Conservation (phyloP, 164 flowering plant species). For the Paratinospora sagittata region DNA sequence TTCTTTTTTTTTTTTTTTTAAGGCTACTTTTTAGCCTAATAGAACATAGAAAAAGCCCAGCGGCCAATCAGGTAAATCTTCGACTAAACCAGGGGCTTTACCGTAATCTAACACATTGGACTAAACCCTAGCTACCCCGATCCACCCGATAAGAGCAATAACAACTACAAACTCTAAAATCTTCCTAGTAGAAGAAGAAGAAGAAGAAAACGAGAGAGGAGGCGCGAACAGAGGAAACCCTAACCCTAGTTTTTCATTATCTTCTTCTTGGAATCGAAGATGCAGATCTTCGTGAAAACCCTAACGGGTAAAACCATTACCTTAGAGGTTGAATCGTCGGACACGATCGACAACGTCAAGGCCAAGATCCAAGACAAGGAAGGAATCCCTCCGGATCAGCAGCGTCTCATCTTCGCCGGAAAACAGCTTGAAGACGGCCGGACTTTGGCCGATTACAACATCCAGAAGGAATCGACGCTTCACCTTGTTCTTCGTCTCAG, state of each 20-base stretch:
- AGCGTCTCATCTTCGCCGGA: constrained; percentile 59
- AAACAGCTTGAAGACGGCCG: constrained; percentile 61
- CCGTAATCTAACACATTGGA: background rate
- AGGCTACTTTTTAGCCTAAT: too few relatives aligned
- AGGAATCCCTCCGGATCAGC: constrained; percentile 61
- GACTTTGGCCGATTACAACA: constrained; percentile 59
- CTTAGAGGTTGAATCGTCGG: constrained; percentile 37
- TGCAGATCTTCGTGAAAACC: constrained; percentile 42
- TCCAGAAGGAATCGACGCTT: constrained; percentile 48
- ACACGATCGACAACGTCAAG: constrained; percentile 65
- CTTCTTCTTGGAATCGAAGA: constrained; percentile 7
- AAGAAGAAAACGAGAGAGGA: too few relatives aligned
- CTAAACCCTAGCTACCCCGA: background rate
- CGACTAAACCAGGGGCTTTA: background rate
- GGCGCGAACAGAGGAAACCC: background rate
- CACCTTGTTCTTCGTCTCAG: constrained; percentile 27
- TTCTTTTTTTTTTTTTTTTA: too few relatives aligned
- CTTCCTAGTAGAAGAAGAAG: background rate
- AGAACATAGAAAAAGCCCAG: background rate
- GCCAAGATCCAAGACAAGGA: constrained; percentile 65
- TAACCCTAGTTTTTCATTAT: background rate
- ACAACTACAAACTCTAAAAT: too few relatives aligned
- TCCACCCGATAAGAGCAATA: background rate
- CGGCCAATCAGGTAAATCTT: background rate
- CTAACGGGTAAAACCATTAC: constrained; percentile 41